phyloP scores from a whole-genome alignment of 129 eudicot genomes.

The Cynara cardunculus region DNA sequence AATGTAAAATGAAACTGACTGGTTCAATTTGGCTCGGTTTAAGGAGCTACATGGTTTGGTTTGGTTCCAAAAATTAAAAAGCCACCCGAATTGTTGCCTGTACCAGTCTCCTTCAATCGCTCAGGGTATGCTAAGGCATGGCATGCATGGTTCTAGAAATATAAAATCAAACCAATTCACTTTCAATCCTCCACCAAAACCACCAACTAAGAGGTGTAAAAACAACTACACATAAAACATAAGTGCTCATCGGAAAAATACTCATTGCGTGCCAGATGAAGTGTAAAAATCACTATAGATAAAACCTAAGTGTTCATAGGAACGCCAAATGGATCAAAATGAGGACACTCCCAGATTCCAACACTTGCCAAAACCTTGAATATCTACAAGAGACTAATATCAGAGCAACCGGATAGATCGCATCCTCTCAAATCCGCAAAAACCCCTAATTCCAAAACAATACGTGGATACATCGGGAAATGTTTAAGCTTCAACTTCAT shows the following conservation, averaged over 20 bases:
- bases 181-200: not conserved
- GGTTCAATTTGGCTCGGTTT: not conserved
- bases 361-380: not conserved
- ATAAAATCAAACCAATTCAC: not conserved
- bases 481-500: constrained; percentile 13
- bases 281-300: not conserved
- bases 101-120: no score
- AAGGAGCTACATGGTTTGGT: not conserved
- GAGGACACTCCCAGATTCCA: not conserved
- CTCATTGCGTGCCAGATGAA: not conserved
- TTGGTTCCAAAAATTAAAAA: no score
- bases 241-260: not conserved
- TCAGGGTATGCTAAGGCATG: not conserved
- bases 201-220: not conserved
- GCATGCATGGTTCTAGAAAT: not conserved
- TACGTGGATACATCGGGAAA: not conserved
- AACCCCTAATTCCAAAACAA: constrained; percentile 1
- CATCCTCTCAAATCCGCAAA: not conserved
- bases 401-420: not conserved
- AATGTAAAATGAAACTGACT: not conserved
- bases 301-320: not conserved
- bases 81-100: no score
- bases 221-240: not conserved
- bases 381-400: not conserved
- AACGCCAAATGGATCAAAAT: not conserved